Percentiles rank a stretch among this genome's conserved stretches.
Evolutionary conservation across 148 eudicot species (phyloP).

Genomic region (Vaccinium myrtillus): DNA sequence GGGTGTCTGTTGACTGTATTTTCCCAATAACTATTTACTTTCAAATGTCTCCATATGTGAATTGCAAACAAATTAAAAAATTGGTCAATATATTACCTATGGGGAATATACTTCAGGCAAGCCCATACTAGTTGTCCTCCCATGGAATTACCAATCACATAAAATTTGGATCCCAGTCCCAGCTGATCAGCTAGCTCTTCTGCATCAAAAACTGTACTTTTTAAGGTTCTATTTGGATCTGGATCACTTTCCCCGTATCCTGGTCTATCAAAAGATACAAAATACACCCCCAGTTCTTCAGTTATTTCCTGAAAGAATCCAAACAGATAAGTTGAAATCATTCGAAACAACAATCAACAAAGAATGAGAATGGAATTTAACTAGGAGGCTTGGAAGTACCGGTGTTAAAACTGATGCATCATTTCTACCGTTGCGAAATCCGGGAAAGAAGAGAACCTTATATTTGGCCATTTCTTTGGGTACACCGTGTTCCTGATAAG

Average conservation of each 20-base stretch:
- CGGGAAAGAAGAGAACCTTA: constrained; percentile 53
- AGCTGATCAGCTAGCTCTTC: constrained; percentile 76
- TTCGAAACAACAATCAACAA: background rate
- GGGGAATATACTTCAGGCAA: constrained; percentile 67
- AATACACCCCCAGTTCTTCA: constrained; percentile 48
- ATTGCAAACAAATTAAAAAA: background rate
- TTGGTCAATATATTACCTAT: constrained; percentile 37
- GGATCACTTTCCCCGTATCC: constrained; percentile 92
- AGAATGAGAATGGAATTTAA: background rate
- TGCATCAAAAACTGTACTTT: constrained; percentile 51
- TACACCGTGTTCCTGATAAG: constrained; percentile 60
- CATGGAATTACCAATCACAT: constrained; percentile 61
- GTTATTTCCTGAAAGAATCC: constrained; percentile 36
- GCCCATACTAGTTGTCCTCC: constrained; percentile 68
- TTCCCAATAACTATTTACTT: background rate
- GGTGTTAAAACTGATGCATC: constrained; percentile 19
- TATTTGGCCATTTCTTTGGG: constrained; percentile 46
- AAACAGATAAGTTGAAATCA: background rate
- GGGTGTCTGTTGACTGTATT: background rate
- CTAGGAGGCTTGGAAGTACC: constrained; percentile 16
- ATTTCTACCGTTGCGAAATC: constrained; percentile 35
- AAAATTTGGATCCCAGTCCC: constrained; percentile 55
- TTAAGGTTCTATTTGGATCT: constrained; percentile 52
- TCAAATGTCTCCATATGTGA: background rate
- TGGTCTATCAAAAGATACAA: constrained; percentile 66